phyloP scores from a whole-genome alignment of 129 eudicot genomes.

The Saussurea involucrata region DNA sequence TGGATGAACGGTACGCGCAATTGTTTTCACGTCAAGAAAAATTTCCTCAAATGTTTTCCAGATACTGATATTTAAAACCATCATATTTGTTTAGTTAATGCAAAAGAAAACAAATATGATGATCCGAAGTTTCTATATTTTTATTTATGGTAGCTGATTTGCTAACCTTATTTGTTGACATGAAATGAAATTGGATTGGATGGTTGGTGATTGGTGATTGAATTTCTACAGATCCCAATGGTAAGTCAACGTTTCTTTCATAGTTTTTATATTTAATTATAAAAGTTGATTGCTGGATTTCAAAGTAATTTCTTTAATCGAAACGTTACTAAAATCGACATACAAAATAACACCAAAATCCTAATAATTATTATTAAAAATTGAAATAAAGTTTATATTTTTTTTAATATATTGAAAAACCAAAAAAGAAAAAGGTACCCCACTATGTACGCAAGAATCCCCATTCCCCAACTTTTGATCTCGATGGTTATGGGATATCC shows the following conservation, averaged over 20 bases:
- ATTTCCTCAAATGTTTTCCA: too few relatives aligned
- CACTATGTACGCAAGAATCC: too few relatives aligned
- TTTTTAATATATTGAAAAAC: too few relatives aligned
- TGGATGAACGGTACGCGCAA: constrained; percentile 63
- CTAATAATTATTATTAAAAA: neutral
- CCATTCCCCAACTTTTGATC: too few relatives aligned
- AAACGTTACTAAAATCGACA: neutral
- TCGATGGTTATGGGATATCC: too few relatives aligned
- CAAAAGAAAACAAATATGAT: neutral
- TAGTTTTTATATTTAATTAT: neutral
- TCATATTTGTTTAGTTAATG: neutral
- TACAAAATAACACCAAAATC: neutral
- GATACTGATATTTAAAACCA: too few relatives aligned
- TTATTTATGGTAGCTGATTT: neutral
- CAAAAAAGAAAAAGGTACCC: neutral
- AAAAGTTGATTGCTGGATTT: neutral
- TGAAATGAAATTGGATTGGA: neutral
- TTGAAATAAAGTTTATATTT: neutral
- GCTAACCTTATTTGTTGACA: neutral
- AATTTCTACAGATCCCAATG: constrained; percentile 35
- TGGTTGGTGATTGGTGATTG: constrained; percentile 2
- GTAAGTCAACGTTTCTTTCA: constrained; percentile 15
- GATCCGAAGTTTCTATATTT: neutral
- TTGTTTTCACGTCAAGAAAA: neutral
- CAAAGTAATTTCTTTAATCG: constrained; percentile 5